Evolutionary conservation across 352 stramenopile species (phyloP).

Genomic region (Phytophthora cactorum): DNA sequence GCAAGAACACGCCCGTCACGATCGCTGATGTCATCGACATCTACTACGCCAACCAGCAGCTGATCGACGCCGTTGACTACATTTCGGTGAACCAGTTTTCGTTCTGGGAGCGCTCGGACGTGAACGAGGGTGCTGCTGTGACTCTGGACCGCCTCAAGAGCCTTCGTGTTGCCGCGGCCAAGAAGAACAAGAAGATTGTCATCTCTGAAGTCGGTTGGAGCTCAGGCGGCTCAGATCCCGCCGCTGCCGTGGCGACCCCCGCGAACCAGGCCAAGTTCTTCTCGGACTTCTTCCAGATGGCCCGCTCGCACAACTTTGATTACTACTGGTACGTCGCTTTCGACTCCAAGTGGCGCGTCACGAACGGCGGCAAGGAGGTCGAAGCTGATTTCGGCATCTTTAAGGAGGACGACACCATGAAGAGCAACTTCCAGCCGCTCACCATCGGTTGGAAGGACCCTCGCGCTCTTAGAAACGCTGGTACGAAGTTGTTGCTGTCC

Average conservation of each 20-base stretch:
- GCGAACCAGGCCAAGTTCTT: conserved; percentile 74
- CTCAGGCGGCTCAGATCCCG: conserved; percentile 40
- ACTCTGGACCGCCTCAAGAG: conserved; percentile 66
- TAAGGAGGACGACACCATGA: conserved; percentile 56
- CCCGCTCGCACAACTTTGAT: conserved; percentile 46
- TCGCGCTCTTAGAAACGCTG: conserved; percentile 39
- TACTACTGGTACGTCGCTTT: conserved; percentile 85
- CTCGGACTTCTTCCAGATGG: conserved; percentile 70
- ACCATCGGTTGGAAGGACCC: conserved; percentile 41
- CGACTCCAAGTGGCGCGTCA: conserved; percentile 65
- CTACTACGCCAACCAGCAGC: conserved; percentile 63
- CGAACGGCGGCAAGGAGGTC: conserved; percentile 53
- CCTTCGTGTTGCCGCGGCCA: conserved; percentile 46
- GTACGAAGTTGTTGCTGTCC: conserved; percentile 39
- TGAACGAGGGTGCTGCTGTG: conserved; percentile 50
- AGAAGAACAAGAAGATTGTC: conserved; percentile 65
- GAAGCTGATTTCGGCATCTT: conserved; percentile 76
- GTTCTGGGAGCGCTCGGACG: conserved; percentile 66
- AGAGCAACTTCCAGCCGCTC: conserved; percentile 59
- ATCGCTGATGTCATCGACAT: conserved; percentile 78
- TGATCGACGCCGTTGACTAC: conserved; percentile 71
- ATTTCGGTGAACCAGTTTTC: conserved; percentile 84
- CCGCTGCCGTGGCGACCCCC: conserved; percentile 45
- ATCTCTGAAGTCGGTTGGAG: conserved; percentile 79
- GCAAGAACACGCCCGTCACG: conserved; percentile 59